These are phyloP conservation scores for Colletotrichum sp. DNA, from an alignment of 2,329 filamentous ascomycete species.

Conservation along the genomic window DNA sequence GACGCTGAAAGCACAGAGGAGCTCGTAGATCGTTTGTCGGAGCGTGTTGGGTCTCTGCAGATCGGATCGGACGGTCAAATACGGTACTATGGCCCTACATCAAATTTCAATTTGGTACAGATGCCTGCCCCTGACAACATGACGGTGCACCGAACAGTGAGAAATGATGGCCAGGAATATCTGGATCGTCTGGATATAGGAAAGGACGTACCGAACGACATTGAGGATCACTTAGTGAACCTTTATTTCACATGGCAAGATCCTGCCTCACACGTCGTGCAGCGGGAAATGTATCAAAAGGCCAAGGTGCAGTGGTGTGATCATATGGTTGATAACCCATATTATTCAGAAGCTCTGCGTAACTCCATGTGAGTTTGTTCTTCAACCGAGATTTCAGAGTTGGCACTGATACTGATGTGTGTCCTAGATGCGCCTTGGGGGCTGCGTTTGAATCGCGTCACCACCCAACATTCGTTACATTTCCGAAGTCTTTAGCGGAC, in stretches of 20 bases:
- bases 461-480: slow-evolving; percentile 25
- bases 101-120: slow-evolving; percentile 18
- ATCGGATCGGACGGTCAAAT: slow-evolving; percentile 22
- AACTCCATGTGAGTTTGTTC: slow-evolving; percentile 27
- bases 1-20: slow-evolving; percentile 15
- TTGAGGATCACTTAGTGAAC: slow-evolving; percentile 21
- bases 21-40: not conserved
- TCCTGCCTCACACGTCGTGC: slow-evolving; percentile 27
- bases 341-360: slow-evolving; percentile 29
- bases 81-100: slow-evolving; percentile 25
- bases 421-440: slow-evolving; percentile 40
- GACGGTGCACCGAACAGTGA: slow-evolving; percentile 27
- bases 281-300: slow-evolving; percentile 25
- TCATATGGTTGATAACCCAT: slow-evolving; percentile 10
- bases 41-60: slow-evolving; percentile 19
- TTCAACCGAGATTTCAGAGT: not conserved
- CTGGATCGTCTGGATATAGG: slow-evolving; percentile 23
- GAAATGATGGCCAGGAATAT: slow-evolving; percentile 26
- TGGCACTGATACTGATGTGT: not conserved
- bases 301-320: slow-evolving; percentile 12
- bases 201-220: slow-evolving; percentile 8
- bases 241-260: slow-evolving; percentile 29
- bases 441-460: slow-evolving; percentile 44
- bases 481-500: slow-evolving; percentile 35
- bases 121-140: slow-evolving; percentile 24